Percentiles rank a stretch among this genome's conserved stretches.
Evolutionary conservation across 2,329 filamentous ascomycete genomes (phyloP).

Genomic region (Geoglossum cookeanum): DNA sequence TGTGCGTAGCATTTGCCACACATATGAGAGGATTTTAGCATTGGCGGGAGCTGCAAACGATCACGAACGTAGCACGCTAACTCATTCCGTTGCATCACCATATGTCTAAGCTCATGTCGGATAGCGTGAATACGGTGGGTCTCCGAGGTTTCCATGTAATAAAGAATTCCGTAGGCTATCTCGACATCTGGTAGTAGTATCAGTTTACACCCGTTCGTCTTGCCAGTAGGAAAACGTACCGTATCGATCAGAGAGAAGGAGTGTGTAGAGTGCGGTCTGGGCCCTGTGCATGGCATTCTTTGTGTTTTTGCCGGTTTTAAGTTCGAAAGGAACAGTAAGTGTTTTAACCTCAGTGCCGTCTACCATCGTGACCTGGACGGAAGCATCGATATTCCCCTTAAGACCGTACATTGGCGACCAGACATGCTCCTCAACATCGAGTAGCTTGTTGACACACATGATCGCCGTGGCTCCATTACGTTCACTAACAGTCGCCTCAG

Average conservation of each 20-base stretch:
- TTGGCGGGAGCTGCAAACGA: constrained; percentile 62
- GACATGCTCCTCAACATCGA: constrained; percentile 93
- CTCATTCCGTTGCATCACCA: constrained; percentile 91
- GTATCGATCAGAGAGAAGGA: constrained; percentile 84
- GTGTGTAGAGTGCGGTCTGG: constrained; percentile 85
- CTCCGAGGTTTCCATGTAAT: constrained; percentile 83
- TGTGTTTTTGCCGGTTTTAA: constrained; percentile 77
- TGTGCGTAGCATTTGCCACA: constrained; percentile 86
- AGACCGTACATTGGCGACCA: constrained; percentile 97
- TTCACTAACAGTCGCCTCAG: constrained; percentile 57
- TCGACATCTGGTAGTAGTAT: constrained; percentile 45
- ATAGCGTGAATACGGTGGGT: constrained; percentile 72
- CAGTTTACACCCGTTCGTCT: neutral
- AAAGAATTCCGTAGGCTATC: constrained; percentile 75
- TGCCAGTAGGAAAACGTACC: constrained; percentile 23
- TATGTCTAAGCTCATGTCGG: constrained; percentile 74
- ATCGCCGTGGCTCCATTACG: constrained; percentile 55
- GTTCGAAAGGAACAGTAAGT: constrained; percentile 77
- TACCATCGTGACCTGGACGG: constrained; percentile 68
- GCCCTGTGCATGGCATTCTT: constrained; percentile 69
- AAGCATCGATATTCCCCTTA: constrained; percentile 95
- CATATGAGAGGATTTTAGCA: constrained; percentile 64
- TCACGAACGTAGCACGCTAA: constrained; percentile 72
- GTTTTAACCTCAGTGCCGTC: constrained; percentile 36
- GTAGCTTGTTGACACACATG: constrained; percentile 78